Conservation (phyloP, 495 filamentous ascomycete genomes). For the Penicillium bialowiezense region DNA sequence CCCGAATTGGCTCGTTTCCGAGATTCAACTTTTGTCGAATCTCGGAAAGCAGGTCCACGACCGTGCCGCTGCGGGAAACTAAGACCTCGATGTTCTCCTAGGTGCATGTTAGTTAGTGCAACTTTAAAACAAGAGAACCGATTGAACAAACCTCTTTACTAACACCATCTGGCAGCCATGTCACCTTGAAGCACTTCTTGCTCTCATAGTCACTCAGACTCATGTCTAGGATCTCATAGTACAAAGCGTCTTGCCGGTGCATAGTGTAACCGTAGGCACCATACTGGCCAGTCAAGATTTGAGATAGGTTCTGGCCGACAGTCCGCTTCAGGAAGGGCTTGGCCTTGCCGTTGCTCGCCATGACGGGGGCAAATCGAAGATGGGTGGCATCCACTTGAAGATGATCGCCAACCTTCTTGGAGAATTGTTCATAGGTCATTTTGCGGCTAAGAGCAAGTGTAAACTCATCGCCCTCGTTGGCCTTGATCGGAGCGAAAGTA, state of each 20-base stretch:
- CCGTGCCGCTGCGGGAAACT: constrained; percentile 74
- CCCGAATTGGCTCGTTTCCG: constrained; percentile 63
- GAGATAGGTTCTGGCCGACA: constrained; percentile 59
- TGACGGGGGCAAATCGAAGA: constrained; percentile 83
- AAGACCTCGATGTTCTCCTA: constrained; percentile 75
- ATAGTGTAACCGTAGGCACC: constrained; percentile 59
- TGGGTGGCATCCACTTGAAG: constrained; percentile 79
- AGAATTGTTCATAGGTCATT: constrained; percentile 85
- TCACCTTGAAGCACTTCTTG: constrained; percentile 79
- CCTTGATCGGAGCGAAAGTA: constrained; percentile 39
- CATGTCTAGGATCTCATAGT: constrained; percentile 90
- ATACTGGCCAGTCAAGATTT: constrained; percentile 69
- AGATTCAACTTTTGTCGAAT: constrained; percentile 79
- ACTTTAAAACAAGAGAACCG: not conserved
- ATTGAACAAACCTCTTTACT: constrained; percentile 69
- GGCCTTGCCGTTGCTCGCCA: constrained; percentile 67
- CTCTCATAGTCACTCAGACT: constrained; percentile 89
- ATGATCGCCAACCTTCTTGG: constrained; percentile 80
- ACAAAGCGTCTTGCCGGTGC: constrained; percentile 73
- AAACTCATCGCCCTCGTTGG: constrained; percentile 55
- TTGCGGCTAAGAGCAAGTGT: constrained; percentile 75
- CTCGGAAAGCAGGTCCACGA: constrained; percentile 70
- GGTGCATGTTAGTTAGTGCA: constrained; percentile 16
- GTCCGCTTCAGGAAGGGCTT: constrained; percentile 73
- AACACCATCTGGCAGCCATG: constrained; percentile 84